A percentile compares a stretch with the other conserved stretches of the same genome.
Conservation (phyloP, 1,139 yeast species). For the Pichia kudriavzevii region DNA sequence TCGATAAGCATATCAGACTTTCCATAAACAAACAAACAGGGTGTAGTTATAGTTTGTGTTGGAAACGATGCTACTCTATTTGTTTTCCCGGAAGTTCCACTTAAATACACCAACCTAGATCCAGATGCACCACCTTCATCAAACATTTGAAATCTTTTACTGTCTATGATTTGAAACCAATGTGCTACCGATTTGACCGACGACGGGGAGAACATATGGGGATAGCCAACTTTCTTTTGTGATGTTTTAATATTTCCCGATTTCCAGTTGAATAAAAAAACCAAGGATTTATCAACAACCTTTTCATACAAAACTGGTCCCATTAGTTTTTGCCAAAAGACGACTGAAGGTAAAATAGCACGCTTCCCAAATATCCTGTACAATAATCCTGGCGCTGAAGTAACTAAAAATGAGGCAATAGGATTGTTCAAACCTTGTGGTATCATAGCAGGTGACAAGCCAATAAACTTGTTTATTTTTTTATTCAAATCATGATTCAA, state of each 20-base stretch:
- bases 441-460: constrained; percentile 40
- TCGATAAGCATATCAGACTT: constrained; percentile 38
- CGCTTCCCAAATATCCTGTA: constrained; percentile 36
- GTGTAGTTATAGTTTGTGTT: constrained; percentile 35
- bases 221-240: constrained; percentile 38
- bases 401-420: constrained; percentile 32
- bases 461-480: constrained; percentile 33
- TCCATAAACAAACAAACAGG: constrained; percentile 36
- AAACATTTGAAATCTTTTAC: constrained; percentile 40
- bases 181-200: constrained; percentile 40
- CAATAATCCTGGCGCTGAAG: constrained; percentile 33
- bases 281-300: constrained; percentile 34
- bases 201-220: constrained; percentile 42
- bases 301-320: constrained; percentile 32
- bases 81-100: constrained; percentile 25
- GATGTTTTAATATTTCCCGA: constrained; percentile 30
- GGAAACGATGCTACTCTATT: constrained; percentile 56
- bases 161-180: constrained; percentile 42
- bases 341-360: constrained; percentile 39
- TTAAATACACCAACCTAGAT: constrained; percentile 24
- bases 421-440: constrained; percentile 38
- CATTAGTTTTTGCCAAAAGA: constrained; percentile 38
- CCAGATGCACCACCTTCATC: constrained; percentile 39
- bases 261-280: constrained; percentile 37
- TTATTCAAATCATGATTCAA: constrained; percentile 33